Conservation (phyloP, 106 monocot species). For the Agapanthus africanus region DNA sequence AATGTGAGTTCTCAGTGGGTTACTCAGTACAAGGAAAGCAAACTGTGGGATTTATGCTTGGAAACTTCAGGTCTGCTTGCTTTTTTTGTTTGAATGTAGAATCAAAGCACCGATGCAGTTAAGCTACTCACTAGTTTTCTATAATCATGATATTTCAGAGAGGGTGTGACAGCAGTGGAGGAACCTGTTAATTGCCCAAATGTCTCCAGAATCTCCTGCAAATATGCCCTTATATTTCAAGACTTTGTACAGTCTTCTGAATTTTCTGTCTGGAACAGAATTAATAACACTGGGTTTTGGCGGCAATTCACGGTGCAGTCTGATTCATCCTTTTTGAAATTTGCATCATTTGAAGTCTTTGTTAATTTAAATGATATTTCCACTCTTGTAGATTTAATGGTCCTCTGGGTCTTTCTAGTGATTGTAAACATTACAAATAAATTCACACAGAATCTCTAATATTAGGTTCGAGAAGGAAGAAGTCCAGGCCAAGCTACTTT, state of each 20-base stretch:
- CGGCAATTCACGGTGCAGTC: constrained; percentile 69
- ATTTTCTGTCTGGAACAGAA: constrained; percentile 78
- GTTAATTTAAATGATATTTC: neutral
- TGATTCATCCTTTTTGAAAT: neutral
- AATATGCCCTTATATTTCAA: constrained; percentile 79
- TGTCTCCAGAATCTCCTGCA: constrained; percentile 65
- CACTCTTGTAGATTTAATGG: constrained; percentile 1
- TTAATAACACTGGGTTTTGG: constrained; percentile 86
- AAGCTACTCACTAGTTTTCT: constrained; percentile 1
- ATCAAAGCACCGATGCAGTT: neutral
- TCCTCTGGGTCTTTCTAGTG: neutral
- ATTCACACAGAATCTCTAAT: constrained; percentile 7
- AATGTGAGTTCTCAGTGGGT: constrained; percentile 97
- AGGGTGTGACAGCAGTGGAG: constrained; percentile 80
- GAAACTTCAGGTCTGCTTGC: constrained; percentile 77
- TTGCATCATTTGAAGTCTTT: neutral
- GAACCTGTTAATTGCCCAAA: constrained; percentile 83
- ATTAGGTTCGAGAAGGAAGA: constrained; percentile 97
- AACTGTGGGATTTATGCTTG: constrained; percentile 90
- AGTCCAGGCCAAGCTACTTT: constrained; percentile 17
- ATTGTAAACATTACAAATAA: neutral
- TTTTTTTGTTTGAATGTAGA: neutral
- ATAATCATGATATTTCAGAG: constrained; percentile 39
- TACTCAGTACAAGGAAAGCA: constrained; percentile 64
- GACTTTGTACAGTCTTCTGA: constrained; percentile 66